Percentiles rank a stretch among this genome's conserved stretches.
Evolutionary conservation across 805 yeast genomes (phyloP).

Genomic region (Teunomyces stri): DNA sequence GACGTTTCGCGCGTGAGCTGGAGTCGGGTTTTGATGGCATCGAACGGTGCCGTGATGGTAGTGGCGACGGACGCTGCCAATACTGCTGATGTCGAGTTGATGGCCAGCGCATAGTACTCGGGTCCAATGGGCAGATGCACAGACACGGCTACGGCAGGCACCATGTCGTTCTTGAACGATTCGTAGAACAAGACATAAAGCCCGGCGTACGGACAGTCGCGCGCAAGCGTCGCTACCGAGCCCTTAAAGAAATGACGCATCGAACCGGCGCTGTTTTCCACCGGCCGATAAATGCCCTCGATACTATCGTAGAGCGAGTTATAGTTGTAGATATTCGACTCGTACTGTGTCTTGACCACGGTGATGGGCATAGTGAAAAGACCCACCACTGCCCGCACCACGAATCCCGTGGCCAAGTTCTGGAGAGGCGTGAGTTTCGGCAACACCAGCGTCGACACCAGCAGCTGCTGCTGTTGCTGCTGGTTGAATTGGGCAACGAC

Average conservation of each 20-base stretch:
- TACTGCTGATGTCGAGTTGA: conserved; percentile 77
- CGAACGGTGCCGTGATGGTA: conserved; percentile 89
- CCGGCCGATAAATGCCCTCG: conserved; percentile 45
- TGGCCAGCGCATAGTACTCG: conserved; percentile 31
- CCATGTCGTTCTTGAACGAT: conserved; percentile 53
- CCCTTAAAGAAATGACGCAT: conserved; percentile 77
- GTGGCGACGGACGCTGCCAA: conserved; percentile 79
- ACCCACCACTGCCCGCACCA: conserved; percentile 80
- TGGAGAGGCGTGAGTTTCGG: conserved; percentile 72
- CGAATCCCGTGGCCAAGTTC: conserved; percentile 73
- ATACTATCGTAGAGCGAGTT: conserved; percentile 61
- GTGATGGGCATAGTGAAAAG: conserved; percentile 93
- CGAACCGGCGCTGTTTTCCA: background rate
- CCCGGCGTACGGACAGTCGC: conserved; percentile 98
- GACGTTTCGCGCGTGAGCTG: conserved; percentile 57
- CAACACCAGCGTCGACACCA: conserved; percentile 41
- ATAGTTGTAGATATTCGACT: conserved; percentile 75
- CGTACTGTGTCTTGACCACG: conserved; percentile 82
- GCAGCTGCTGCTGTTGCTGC: conserved; percentile 5
- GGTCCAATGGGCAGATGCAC: conserved; percentile 7
- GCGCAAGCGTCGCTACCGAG: conserved; percentile 75
- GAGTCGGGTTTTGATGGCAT: conserved; percentile 87
- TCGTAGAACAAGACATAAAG: conserved; percentile 85
- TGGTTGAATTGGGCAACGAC: conserved; percentile 36
- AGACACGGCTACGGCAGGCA: conserved; percentile 36